Percentiles rank a stretch among this genome's conserved stretches.
phyloP scores from a whole-genome alignment of 2,329 filamentous ascomycete species.

The Hymenoscyphus albidus region DNA sequence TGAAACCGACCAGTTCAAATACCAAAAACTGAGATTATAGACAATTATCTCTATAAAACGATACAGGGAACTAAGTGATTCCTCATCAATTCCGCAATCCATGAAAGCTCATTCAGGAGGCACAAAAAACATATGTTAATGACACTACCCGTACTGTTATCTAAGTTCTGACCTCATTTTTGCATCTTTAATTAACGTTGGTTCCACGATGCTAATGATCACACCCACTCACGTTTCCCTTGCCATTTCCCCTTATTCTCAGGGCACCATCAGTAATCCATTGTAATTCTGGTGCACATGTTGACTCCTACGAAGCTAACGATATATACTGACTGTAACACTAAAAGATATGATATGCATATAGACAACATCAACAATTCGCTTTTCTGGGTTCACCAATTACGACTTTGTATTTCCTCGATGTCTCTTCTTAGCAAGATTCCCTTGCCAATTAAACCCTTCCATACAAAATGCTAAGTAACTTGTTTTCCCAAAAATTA shows the following conservation, averaged over 20 bases:
- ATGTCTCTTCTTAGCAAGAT: no score
- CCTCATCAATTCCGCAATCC: neutral
- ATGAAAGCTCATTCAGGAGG: neutral
- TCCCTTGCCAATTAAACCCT: no score
- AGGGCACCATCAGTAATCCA: neutral
- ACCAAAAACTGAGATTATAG: no score
- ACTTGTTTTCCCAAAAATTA: neutral
- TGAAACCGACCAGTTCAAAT: no score
- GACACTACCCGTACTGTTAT: neutral
- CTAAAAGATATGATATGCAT: no score
- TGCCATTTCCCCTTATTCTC: neutral
- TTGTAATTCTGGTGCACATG: neutral
- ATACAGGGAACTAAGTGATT: no score
- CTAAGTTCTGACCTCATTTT: neutral
- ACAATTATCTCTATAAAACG: no score
- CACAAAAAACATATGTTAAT: neutral
- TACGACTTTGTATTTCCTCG: no score
- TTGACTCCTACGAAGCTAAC: neutral
- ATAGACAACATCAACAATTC: no score
- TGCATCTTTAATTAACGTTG: neutral
- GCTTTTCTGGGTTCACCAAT: no score
- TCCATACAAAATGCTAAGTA: neutral
- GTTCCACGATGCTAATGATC: neutral
- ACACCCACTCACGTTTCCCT: neutral
- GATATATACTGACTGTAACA: neutral